Percentiles rank a stretch among this genome's conserved stretches.
phyloP scores from a whole-genome alignment of 2,329 filamentous ascomycete genomes.

The Neofusicoccum sp. region DNA sequence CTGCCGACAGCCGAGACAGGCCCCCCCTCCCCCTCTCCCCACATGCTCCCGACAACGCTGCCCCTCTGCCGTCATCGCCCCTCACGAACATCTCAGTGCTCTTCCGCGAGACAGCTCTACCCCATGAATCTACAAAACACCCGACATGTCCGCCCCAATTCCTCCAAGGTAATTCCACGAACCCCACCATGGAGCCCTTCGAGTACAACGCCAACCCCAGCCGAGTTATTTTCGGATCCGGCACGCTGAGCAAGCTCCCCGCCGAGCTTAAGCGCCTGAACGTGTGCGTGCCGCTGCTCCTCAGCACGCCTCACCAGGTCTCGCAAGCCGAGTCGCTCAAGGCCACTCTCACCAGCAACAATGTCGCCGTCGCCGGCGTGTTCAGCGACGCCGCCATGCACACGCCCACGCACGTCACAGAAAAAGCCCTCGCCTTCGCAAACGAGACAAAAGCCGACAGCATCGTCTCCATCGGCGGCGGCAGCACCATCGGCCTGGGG shows the following conservation, averaged over 20 bases:
- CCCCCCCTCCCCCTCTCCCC: background rate
- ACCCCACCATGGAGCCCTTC: constrained; percentile 53
- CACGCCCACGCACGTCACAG: constrained; percentile 61
- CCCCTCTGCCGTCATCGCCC: constrained; percentile 1
- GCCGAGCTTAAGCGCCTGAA: constrained; percentile 50
- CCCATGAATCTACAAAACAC: background rate
- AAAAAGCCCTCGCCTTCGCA: constrained; percentile 56
- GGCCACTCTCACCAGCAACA: constrained; percentile 46
- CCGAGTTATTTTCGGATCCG: constrained; percentile 60
- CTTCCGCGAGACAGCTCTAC: background rate
- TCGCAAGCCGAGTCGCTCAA: constrained; percentile 50
- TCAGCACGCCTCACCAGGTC: constrained; percentile 59
- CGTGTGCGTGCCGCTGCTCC: constrained; percentile 54
- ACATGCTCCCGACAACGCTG: background rate
- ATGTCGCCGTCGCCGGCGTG: constrained; percentile 46
- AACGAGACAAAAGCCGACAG: constrained; percentile 53
- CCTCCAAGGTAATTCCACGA: background rate
- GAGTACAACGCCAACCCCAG: constrained; percentile 58
- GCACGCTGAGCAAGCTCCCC: constrained; percentile 54
- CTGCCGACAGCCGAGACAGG: background rate
- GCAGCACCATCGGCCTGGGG: constrained; percentile 63
- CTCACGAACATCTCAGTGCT: background rate
- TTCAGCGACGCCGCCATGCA: constrained; percentile 65
- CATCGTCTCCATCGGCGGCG: constrained; percentile 64
- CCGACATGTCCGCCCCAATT: background rate